These are phyloP conservation scores for Fusarium stilboides DNA, from an alignment of 2,329 filamentous ascomycete species.

Conservation along the genomic window DNA sequence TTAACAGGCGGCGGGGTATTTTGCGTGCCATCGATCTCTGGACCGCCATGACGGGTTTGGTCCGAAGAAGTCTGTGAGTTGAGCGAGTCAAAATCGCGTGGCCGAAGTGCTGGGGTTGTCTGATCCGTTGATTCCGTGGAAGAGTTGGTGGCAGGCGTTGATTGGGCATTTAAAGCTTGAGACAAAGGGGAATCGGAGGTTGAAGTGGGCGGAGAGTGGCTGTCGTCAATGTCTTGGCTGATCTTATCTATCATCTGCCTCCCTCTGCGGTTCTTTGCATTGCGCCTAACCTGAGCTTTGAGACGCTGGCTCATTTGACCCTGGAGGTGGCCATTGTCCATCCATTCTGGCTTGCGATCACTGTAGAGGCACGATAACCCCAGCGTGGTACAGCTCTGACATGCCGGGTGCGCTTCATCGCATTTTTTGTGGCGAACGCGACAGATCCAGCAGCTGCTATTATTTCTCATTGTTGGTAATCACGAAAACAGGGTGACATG, in stretches of 20 bases:
- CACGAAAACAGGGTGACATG: not conserved
- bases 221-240: not conserved
- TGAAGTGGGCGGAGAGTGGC: not conserved
- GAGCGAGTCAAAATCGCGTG: not conserved
- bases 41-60: too few relatives aligned
- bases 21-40: too few relatives aligned
- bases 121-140: not conserved
- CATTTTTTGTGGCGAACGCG: slow-evolving; percentile 36
- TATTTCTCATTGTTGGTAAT: slow-evolving; percentile 12
- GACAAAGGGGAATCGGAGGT: too few relatives aligned
- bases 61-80: not conserved
- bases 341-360: slow-evolving; percentile 63
- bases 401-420: slow-evolving; percentile 9
- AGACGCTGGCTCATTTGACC: slow-evolving; percentile 45
- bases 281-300: slow-evolving; percentile 46
- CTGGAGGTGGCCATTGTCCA: slow-evolving; percentile 56
- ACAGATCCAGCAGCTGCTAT: slow-evolving; percentile 31
- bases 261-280: slow-evolving; percentile 52
- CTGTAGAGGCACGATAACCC: slow-evolving; percentile 65
- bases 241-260: slow-evolving; percentile 34
- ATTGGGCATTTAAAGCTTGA: too few relatives aligned
- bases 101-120: not conserved
- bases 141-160: not conserved
- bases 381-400: slow-evolving; percentile 58
- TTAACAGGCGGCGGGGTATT: not conserved